Evolutionary conservation across 2,329 filamentous ascomycete genomes (phyloP), one percentile per base, ranked within the genome.

Genomic region (Colletotrichum orbiculare): DNA sequence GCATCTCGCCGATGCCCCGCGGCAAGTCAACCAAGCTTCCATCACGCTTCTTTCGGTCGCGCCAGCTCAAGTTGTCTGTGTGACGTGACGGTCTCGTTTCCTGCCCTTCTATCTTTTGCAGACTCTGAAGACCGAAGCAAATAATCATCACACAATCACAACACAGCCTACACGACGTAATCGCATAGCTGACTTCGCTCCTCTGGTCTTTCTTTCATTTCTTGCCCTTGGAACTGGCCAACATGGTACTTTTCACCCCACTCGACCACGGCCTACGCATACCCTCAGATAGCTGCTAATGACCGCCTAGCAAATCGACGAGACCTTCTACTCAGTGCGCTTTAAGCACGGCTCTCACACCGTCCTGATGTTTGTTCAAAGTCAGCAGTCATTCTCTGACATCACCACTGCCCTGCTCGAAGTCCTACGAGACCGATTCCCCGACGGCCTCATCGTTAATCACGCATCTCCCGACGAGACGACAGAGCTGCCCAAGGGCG

Each of bases 291-390:
- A 12, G 34, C 33, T 34, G 17, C 64, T 66, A n/a, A 66, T 39
- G 5, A 12, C 39, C 12, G 50, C 10, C 1, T 35, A 66, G 64
- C 64, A 74, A 42, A 69, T 79, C 17, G 77, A 79, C 65, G 82
- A 87, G 48, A 78, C 82, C n/a, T 80, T 85, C 69, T 82, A 87
- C 71, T 92, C 90, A 9, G 79, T 94, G 60, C 85, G 89, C 65
- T 88, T 94, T 79, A 93, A 93, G 76, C 85, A 91, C 74, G 88
- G 90, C 73, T 87, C 87, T 63, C 86, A 89, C 71, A 94, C 90
- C 4, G 82, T 93, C 68, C 87, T 91, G 71, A 81, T 94, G 63
- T 89, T 91, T 67, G 83, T 90, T 49, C 83, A 87, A 43, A 79
- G 87, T 6, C 78, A 84, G 12, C 83, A 84, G 43, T 76, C 87